phyloP scores from a whole-genome alignment of 306 rosid genomes.

The Quercus robur region DNA sequence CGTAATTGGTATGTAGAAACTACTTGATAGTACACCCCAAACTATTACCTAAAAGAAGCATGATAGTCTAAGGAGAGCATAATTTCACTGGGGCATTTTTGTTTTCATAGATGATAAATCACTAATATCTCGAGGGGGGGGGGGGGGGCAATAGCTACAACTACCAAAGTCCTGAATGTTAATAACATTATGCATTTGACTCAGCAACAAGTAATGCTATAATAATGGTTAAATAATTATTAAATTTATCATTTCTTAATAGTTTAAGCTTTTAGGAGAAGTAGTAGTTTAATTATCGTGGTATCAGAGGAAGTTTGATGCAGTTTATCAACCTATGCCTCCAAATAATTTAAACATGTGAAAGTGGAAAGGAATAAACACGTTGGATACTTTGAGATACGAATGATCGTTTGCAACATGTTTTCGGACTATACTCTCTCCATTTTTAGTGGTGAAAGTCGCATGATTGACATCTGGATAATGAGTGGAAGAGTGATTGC shows the following conservation, averaged over 20 bases:
- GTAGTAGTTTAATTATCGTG: too few relatives aligned
- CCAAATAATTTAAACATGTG: neutral
- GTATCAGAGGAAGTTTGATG: too few relatives aligned
- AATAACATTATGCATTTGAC: neutral
- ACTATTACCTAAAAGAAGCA: neutral
- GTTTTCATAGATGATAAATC: neutral
- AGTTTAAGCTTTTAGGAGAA: too few relatives aligned
- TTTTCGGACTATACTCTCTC: constrained; percentile 50
- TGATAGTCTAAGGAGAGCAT: neutral
- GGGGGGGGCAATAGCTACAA: neutral
- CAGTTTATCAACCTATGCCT: neutral
- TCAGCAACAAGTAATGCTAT: neutral
- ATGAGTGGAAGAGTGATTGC: constrained; percentile 93
- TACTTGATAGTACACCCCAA: too few relatives aligned
- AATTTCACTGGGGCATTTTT: neutral
- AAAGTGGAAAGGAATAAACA: neutral
- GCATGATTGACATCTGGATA: constrained; percentile 94
- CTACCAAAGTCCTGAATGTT: neutral
- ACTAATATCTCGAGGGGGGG: neutral
- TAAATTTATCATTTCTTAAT: too few relatives aligned
- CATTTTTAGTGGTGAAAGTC: constrained; percentile 28
- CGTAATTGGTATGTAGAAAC: too few relatives aligned
- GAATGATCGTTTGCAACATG: constrained; percentile 56
- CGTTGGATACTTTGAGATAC: constrained; percentile 28
- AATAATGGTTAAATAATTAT: too few relatives aligned